Percentiles rank a stretch among this genome's conserved stretches.
phyloP scores from a whole-genome alignment of 768 basidiomycete genomes.

The Leccinum subtestaceum region DNA sequence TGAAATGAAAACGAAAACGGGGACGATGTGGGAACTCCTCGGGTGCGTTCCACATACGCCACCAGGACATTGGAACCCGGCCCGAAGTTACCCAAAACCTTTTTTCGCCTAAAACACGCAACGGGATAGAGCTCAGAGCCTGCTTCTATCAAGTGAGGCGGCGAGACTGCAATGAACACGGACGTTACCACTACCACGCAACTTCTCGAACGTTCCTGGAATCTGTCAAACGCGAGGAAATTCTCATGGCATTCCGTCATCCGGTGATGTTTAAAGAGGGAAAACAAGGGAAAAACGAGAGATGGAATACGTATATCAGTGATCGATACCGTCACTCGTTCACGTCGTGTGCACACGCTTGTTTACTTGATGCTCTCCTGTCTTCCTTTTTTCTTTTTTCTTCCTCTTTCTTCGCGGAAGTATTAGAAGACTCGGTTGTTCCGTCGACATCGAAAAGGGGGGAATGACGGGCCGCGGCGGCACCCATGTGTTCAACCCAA shows the following conservation, averaged over 20 bases:
- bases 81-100: conserved; percentile 2
- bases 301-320: conserved; percentile 2
- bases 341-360: neutral
- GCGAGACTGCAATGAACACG: neutral
- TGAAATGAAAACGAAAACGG: neutral
- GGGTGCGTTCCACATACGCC: neutral
- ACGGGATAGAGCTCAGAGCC: neutral
- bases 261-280: neutral
- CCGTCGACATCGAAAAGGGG: neutral
- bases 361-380: neutral
- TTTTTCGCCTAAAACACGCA: neutral
- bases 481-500: neutral
- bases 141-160: neutral
- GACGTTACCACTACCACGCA: neutral
- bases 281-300: neutral
- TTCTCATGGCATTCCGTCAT: conserved; percentile 22
- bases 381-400: neutral
- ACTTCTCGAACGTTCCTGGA: conserved; percentile 12
- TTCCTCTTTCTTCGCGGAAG: conserved; percentile 6
- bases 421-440: conserved; percentile 5
- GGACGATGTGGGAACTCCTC: neutral
- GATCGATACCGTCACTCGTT: conserved; percentile 6
- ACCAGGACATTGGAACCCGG: conserved; percentile 4
- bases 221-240: neutral
- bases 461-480: neutral